A percentile compares a stretch with the other conserved stretches of the same genome.
phyloP scores from a whole-genome alignment of 805 yeast species.

The Wickerhamiella azymoides region DNA sequence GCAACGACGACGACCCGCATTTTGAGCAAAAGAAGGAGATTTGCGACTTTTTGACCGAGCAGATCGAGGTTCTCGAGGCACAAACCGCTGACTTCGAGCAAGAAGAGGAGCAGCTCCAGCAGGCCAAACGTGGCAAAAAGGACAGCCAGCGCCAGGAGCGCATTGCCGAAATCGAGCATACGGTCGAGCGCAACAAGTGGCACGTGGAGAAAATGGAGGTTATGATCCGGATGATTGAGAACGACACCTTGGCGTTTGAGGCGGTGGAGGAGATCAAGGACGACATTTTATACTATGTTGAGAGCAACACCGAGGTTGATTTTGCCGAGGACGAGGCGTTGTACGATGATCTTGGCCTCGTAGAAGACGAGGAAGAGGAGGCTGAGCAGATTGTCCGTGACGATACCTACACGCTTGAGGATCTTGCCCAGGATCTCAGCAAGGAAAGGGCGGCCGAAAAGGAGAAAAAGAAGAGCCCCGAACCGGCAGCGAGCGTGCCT shows the following conservation, averaged over 20 bases:
- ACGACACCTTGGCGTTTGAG: conserved; percentile 67
- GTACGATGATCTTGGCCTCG: conserved; percentile 72
- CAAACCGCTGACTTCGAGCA: conserved; percentile 73
- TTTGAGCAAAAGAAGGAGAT: conserved; percentile 69
- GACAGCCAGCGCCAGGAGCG: conserved; percentile 43
- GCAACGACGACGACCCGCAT: conserved; percentile 56
- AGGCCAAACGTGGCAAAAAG: conserved; percentile 46
- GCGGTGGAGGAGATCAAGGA: conserved; percentile 65
- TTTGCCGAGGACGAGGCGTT: conserved; percentile 88
- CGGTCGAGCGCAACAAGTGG: conserved; percentile 58
- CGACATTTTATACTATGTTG: conserved; percentile 85
- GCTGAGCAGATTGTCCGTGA: conserved; percentile 24
- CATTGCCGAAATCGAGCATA: conserved; percentile 47
- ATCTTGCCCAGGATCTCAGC: conserved; percentile 24
- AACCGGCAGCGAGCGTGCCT: conserved; percentile 13
- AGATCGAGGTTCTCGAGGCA: conserved; percentile 65
- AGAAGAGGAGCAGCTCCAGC: conserved; percentile 42
- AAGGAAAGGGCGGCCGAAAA: conserved; percentile 21
- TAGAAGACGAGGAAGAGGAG: conserved; percentile 38
- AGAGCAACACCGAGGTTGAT: conserved; percentile 83
- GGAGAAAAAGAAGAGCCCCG: conserved; percentile 17
- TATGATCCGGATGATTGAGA: conserved; percentile 61
- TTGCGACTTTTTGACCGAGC: conserved; percentile 49
- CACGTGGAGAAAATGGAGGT: conserved; percentile 70
- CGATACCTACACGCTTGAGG: conserved; percentile 25